Evolutionary conservation across 495 filamentous ascomycete genomes (phyloP).

Genomic region (Venustampulla echinocandica): DNA sequence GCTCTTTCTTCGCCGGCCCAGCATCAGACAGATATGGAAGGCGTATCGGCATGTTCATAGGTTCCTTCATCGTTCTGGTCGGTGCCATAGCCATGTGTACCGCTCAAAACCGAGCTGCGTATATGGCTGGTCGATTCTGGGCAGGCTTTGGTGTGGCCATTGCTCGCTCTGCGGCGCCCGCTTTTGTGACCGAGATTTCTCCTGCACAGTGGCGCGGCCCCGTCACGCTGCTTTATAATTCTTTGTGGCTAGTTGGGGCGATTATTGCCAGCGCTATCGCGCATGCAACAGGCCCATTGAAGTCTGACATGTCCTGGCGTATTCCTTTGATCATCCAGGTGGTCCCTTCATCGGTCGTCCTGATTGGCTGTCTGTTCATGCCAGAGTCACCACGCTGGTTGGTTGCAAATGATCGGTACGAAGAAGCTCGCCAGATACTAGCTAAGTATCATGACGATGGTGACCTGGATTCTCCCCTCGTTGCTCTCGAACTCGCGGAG

Average conservation of each 20-base stretch:
- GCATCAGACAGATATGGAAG: conserved; percentile 36
- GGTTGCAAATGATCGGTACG: conserved; percentile 38
- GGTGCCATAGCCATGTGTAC: conserved; percentile 38
- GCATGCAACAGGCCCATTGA: too few species aligned
- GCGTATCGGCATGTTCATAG: conserved; percentile 37
- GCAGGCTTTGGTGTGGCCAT: conserved; percentile 41
- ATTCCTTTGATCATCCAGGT: conserved; percentile 38
- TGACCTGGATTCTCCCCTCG: conserved; percentile 27
- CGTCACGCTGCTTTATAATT: conserved; percentile 38
- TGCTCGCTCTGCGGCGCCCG: conserved; percentile 40
- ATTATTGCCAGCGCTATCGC: too few species aligned
- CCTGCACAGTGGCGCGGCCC: conserved; percentile 42
- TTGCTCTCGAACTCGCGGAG: conserved; percentile 49
- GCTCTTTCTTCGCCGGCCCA: not conserved
- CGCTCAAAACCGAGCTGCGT: conserved; percentile 28
- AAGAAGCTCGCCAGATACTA: conserved; percentile 41
- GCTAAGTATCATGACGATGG: conserved; percentile 22
- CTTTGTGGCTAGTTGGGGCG: conserved; percentile 41
- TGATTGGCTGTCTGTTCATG: conserved; percentile 22
- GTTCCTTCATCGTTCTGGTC: conserved; percentile 40
- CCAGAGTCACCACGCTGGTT: conserved; percentile 55
- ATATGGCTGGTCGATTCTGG: conserved; percentile 41
- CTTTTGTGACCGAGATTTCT: conserved; percentile 37
- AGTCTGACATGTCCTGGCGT: conserved; percentile 37
- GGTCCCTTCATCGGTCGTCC: conserved; percentile 28